Base-by-base conservation (phyloP, 1,139 yeast species). In the Protomyces inouyei region DNA sequence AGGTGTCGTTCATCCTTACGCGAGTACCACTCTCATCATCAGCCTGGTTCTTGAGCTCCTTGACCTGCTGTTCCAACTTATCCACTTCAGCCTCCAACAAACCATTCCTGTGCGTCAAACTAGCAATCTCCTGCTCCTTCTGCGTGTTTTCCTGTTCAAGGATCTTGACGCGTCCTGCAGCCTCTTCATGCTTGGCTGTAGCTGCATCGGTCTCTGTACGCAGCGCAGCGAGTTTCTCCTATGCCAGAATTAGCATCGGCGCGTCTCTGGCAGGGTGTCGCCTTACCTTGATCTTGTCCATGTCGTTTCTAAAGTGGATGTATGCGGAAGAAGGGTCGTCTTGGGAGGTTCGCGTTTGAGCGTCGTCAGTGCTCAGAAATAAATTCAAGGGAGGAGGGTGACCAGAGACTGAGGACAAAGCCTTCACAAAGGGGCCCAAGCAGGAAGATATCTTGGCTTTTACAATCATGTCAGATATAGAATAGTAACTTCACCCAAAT, bases 171-270 rank as follows among this genome's bases (percentile, higher is more conserved):
- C 86, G 86, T 69, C 82, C 85, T 67, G 85, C 78, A 73, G 89
- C 83, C 73, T 88, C 97, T 74, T 93, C 98, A 68, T 95, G 87
- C 81, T 91, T 89, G 77, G 90, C 97, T 81, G 92, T 97, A 88
- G 98, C 95, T 73, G 87, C 81, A 81, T 95, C 99, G 71, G 97
- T 92, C 76, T 93, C 98, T 73, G 88, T 82, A 80, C 92, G 92
- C 78, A 93, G 85, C 79, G 86, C 85, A 82, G 82, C 87, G 81
- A 93, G 82, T 85, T 93, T 92, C 95, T 88, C 57, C 54, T 55
- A 23, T 8, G 12, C 6, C 14, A 10, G 9, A 10, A 36, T 36
- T 18, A 55, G 54, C 35, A 23, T n/a, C 4, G 28, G 4, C 35
- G 25, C 36, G 32, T 23, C 32, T 6, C 8, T 5, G 36, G 18